Evolutionary conservation across 805 yeast genomes (phyloP), one percentile per base, ranked within the genome.

Genomic region (Candida ovalis): DNA sequence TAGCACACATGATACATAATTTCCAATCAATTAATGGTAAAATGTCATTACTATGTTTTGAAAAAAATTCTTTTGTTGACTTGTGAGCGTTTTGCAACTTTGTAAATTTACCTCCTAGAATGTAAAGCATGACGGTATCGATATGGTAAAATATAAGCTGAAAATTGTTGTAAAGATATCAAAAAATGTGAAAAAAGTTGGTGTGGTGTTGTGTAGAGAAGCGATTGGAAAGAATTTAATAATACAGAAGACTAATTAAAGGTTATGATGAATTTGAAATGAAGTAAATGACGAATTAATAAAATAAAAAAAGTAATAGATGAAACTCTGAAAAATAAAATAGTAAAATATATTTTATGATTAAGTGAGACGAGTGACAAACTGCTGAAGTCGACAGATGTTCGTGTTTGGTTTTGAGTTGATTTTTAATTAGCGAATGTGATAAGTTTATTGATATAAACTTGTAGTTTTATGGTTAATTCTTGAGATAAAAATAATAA

Each of bases 1-100:
- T 58, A 8, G 77, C 61, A 65, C 98, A 92, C 30, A 87, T 66
- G 1, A 53, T 40, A 19, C 64, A 55, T 10, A 67, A 53, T 41
- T 63, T 67, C 54, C 61, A 59, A 51, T 67, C 66, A 12, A 66
- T 49, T 2, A 55, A 27, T 2, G 66, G 65, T 18, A 55, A 37
- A 19, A 57, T 28, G 2, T 50, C 43, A 3, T 50, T 43, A 23
- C 40, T 27, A 17, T 35, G 22, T n/a, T 40, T 48, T n/a, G 45
- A 23, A 18, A 47, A 35, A n/a, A 56, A 43, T 25, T 42, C 50
- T 19, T 43, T 45, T 13, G 46, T 25, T 21, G 57, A 40, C 24
- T 43, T 40, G 24, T 41, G 37, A 15, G 45, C 8, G 42, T 42
- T 51, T 37, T 46, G 36, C 25, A 53, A 3, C 32, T 44, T 53